These are phyloP conservation scores for Alopecurus myosuroides DNA, from an alignment of 176 grass and related monocot species.

Conservation along the genomic window DNA sequence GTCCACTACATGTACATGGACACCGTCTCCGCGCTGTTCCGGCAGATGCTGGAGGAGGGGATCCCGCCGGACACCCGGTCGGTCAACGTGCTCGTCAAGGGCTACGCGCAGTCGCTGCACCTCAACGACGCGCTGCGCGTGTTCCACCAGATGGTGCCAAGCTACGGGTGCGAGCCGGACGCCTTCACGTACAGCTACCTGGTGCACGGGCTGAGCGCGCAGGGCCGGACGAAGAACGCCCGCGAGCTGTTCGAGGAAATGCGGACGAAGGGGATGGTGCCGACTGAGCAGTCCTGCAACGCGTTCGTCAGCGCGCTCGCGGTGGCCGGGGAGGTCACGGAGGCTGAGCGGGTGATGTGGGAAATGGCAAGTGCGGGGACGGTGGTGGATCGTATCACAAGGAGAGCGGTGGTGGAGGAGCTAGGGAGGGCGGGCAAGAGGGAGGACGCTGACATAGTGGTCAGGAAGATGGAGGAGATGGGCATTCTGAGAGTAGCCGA, in stretches of 20 bases:
- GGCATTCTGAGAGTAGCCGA: constrained; percentile 30
- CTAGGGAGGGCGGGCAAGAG: constrained; percentile 24
- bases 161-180: constrained; percentile 60
- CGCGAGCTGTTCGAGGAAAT: constrained; percentile 59
- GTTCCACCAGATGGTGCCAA: constrained; percentile 74
- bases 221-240: constrained; percentile 62
- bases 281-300: constrained; percentile 38
- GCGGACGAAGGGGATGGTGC: constrained; percentile 30
- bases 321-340: constrained; percentile 41
- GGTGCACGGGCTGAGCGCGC: constrained; percentile 67
- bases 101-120: constrained; percentile 71
- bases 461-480: constrained; percentile 41
- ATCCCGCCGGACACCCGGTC: constrained; percentile 55
- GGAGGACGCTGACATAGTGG: constrained; percentile 37
- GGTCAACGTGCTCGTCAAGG: constrained; percentile 69
- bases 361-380: constrained; percentile 40
- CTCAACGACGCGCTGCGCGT: constrained; percentile 78
- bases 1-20: constrained; percentile 85
- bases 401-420: constrained; percentile 52
- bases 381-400: constrained; percentile 51
- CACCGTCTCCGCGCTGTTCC: constrained; percentile 63
- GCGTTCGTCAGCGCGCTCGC: constrained; percentile 58
- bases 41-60: constrained; percentile 78
- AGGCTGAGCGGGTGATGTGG: constrained; percentile 48
- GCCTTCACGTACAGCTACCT: constrained; percentile 72